Evolutionary conservation across 805 yeast genomes (phyloP).

Genomic region (Clavispora fructus): DNA sequence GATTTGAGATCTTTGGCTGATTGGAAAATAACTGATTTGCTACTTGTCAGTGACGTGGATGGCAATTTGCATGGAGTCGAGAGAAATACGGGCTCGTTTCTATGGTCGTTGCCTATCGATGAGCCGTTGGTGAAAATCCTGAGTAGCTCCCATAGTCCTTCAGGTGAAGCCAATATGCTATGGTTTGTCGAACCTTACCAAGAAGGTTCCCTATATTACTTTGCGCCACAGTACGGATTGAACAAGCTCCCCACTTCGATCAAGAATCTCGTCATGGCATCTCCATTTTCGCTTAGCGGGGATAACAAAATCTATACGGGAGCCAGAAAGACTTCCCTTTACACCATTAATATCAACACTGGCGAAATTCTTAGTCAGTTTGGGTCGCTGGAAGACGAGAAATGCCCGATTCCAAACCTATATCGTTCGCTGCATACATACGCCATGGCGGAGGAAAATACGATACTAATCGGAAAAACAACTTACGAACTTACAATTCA

Average conservation of each 20-base stretch:
- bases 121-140: conserved; percentile 53
- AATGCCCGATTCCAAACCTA: conserved; percentile 31
- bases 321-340: conserved; percentile 66
- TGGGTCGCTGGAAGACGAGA: conserved; percentile 38
- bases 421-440: conserved; percentile 5
- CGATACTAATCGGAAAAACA: conserved; percentile 63
- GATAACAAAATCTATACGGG: conserved; percentile 90
- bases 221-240: conserved; percentile 68
- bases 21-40: conserved; percentile 49
- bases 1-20: conserved; percentile 38
- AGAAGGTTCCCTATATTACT: conserved; percentile 80
- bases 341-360: conserved; percentile 63
- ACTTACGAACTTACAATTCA: conserved; percentile 73
- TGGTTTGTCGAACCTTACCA: conserved; percentile 91
- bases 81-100: conserved; percentile 63
- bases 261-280: conserved; percentile 66
- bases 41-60: conserved; percentile 76
- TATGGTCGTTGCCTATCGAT: conserved; percentile 72
- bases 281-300: conserved; percentile 75
- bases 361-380: conserved; percentile 70
- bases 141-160: conserved; percentile 16
- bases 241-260: conserved; percentile 80
- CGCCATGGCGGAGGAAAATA: conserved; percentile 11
- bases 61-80: conserved; percentile 81
- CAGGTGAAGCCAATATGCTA: conserved; percentile 30